A percentile compares a stretch with the other conserved stretches of the same genome.
phyloP scores from a whole-genome alignment of 2,329 filamentous ascomycete species.

The Harringtonia lauricola region DNA sequence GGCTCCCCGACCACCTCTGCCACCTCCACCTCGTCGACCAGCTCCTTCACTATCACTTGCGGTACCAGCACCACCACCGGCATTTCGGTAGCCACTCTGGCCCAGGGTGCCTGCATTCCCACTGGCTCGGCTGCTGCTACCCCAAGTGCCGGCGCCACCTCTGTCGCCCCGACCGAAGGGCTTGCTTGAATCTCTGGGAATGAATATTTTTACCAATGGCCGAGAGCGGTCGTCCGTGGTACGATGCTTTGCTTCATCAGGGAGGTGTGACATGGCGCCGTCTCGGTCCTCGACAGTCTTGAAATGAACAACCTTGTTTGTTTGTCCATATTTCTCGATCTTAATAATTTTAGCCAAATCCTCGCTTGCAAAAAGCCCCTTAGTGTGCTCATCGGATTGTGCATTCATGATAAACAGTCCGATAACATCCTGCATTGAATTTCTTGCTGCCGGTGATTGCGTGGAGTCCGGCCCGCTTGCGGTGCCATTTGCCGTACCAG shows the following conservation, averaged over 20 bases:
- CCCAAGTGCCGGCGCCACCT: slow-evolving; percentile 58
- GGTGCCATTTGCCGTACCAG: slow-evolving; percentile 40
- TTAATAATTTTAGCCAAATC: slow-evolving; percentile 71
- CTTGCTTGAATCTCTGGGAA: slow-evolving; percentile 35
- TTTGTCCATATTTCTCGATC: slow-evolving; percentile 67
- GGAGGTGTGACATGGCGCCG: slow-evolving; percentile 61
- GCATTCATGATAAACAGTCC: slow-evolving; percentile 87
- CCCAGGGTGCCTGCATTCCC: slow-evolving; percentile 32
- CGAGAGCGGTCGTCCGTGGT: slow-evolving; percentile 63
- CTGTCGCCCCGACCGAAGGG: slow-evolving; percentile 37
- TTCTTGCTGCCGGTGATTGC: slow-evolving; percentile 50
- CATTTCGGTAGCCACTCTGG: slow-evolving; percentile 74
- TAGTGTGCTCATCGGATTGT: slow-evolving; percentile 70
- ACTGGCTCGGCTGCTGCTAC: slow-evolving; percentile 53
- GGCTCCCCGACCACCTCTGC: slow-evolving; percentile 37
- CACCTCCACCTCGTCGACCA: slow-evolving; percentile 43
- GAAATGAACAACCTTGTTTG: slow-evolving; percentile 82
- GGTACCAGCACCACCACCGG: slow-evolving; percentile 68
- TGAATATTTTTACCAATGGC: slow-evolving; percentile 74
- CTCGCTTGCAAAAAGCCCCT: slow-evolving; percentile 71
- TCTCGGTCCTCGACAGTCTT: slow-evolving; percentile 70
- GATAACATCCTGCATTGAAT: slow-evolving; percentile 54
- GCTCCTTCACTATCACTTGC: slow-evolving; percentile 55
- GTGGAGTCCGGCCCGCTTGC: slow-evolving; percentile 39
- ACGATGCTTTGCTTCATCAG: slow-evolving; percentile 65